Evolutionary conservation across 257 asterid genomes (phyloP).

Genomic region (Petrea volubilis): DNA sequence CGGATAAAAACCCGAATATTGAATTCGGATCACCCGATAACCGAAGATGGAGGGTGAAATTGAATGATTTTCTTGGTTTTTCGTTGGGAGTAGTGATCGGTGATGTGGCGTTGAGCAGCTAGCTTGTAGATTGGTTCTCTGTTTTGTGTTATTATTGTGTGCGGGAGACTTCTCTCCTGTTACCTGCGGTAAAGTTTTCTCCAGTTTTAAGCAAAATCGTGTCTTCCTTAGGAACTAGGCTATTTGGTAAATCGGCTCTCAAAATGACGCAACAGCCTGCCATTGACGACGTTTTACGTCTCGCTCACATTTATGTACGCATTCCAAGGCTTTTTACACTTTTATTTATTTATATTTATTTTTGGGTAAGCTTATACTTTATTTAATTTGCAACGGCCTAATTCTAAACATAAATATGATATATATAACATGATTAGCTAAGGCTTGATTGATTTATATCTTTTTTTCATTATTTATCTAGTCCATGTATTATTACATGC

Average conservation of each 20-base stretch:
- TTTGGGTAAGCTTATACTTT: too few species aligned
- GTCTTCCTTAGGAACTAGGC: background rate
- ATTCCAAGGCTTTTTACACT: too few species aligned
- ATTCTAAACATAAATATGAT: too few species aligned
- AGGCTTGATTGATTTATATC: too few species aligned
- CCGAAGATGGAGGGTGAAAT: background rate
- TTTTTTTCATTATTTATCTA: too few species aligned
- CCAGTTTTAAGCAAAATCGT: background rate
- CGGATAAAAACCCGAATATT: background rate
- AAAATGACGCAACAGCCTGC: too few species aligned
- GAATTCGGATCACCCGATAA: background rate
- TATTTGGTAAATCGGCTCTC: background rate
- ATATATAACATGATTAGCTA: too few species aligned
- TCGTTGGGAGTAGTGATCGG: constrained; percentile 9
- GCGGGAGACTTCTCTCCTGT: constrained; percentile 23
- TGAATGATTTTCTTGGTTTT: background rate
- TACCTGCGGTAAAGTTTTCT: background rate
- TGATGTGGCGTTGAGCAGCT: background rate
- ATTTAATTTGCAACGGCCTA: too few species aligned
- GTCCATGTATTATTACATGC: too few species aligned
- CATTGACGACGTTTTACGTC: too few species aligned
- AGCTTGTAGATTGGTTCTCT: background rate
- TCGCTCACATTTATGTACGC: too few species aligned
- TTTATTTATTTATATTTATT: too few species aligned
- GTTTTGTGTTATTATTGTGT: background rate